A percentile compares a stretch with the other conserved stretches of the same genome.
Evolutionary conservation across 371 early-diverging fungal genomes (phyloP).

Genomic region (Mucor plumbeus): DNA sequence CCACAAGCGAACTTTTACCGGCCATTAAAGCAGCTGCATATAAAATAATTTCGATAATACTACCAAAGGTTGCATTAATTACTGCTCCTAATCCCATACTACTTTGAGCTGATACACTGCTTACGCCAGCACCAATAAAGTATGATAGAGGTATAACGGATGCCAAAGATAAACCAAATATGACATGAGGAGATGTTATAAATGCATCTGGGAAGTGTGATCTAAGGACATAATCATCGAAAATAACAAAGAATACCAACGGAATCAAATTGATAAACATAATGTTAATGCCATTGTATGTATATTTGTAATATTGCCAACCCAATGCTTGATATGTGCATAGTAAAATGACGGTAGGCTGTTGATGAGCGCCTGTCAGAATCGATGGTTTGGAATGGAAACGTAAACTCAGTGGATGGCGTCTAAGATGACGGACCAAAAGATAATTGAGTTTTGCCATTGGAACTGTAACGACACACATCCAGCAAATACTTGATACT

Average conservation of each 20-base stretch:
- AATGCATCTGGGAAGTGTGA: slow-evolving; percentile 52
- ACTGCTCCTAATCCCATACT: slow-evolving; percentile 92
- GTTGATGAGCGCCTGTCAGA: slow-evolving; percentile 37
- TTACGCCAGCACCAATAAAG: slow-evolving; percentile 96
- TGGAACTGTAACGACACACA: slow-evolving; percentile 89
- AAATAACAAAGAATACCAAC: slow-evolving; percentile 77
- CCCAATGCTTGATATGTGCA: slow-evolving; percentile 85
- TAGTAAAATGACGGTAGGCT: slow-evolving; percentile 66
- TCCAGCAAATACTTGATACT: slow-evolving; percentile 83
- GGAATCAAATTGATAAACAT: slow-evolving; percentile 92
- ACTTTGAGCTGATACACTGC: slow-evolving; percentile 95
- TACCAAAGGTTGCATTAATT: slow-evolving; percentile 97
- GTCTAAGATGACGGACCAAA: slow-evolving; percentile 74
- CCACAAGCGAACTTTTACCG: slow-evolving; percentile 88
- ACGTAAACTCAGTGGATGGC: slow-evolving; percentile 80
- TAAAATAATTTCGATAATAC: slow-evolving; percentile 93
- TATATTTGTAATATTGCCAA: slow-evolving; percentile 90
- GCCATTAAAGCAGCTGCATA: slow-evolving; percentile 88
- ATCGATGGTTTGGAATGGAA: slow-evolving; percentile 67
- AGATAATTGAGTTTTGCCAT: slow-evolving; percentile 93
- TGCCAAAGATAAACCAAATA: slow-evolving; percentile 80
- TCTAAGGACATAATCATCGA: slow-evolving; percentile 83
- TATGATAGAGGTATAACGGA: slow-evolving; percentile 93
- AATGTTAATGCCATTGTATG: slow-evolving; percentile 95
- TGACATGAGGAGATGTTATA: slow-evolving; percentile 67